phyloP scores from a whole-genome alignment of 2,329 filamentous ascomycete genomes.

The Drechslerella coelobrocha region DNA sequence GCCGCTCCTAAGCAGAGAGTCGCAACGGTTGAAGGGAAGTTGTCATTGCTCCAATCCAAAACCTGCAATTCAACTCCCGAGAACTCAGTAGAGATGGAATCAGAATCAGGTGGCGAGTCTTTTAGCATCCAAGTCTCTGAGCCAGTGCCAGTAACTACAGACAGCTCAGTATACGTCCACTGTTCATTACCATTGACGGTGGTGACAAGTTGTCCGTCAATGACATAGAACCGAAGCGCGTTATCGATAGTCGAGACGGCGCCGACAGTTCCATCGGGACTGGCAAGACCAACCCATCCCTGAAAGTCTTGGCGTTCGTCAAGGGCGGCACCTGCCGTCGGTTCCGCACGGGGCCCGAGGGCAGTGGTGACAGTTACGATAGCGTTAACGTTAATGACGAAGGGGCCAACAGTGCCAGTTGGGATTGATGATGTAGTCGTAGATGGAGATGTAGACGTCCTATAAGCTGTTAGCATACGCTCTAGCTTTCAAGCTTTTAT shows the following conservation, averaged over 20 bases:
- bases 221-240: constrained; percentile 29
- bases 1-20: constrained; percentile 15
- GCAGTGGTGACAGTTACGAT: constrained; percentile 19
- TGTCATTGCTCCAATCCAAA: constrained; percentile 34
- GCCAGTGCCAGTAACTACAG: constrained; percentile 31
- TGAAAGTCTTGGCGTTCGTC: constrained; percentile 17
- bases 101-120: constrained; percentile 6
- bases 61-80: constrained; percentile 21
- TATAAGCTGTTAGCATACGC: no score
- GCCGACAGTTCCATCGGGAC: constrained; percentile 30
- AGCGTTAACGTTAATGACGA: constrained; percentile 14
- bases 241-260: background rate
- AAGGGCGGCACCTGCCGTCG: background rate
- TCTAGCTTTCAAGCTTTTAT: background rate
- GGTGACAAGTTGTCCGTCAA: constrained; percentile 35
- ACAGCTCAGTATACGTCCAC: constrained; percentile 38
- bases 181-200: constrained; percentile 11
- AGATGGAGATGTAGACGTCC: background rate
- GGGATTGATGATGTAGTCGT: constrained; percentile 10
- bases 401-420: constrained; percentile 24
- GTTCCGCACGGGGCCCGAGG: constrained; percentile 6
- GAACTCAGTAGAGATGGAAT: constrained; percentile 40
- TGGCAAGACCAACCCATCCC: constrained; percentile 39
- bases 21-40: constrained; percentile 11
- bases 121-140: constrained; percentile 42